Percentiles rank a stretch among this genome's conserved stretches.
phyloP scores from a whole-genome alignment of 768 basidiomycete species.

The Exsudoporus frostii region DNA sequence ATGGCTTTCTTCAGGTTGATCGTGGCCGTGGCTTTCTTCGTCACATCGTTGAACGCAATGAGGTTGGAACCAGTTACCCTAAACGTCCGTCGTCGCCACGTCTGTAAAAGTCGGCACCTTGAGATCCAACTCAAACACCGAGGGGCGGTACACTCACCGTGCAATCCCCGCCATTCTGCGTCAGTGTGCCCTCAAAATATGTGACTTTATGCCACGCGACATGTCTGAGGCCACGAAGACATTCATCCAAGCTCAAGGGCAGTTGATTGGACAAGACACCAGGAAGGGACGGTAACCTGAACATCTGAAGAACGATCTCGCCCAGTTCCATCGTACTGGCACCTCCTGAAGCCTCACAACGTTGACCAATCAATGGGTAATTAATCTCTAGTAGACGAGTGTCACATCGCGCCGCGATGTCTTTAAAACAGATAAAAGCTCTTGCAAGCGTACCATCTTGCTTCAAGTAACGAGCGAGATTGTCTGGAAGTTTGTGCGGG shows the following conservation, averaged over 20 bases:
- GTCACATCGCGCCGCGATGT: constrained; percentile 79
- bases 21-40: constrained; percentile 85
- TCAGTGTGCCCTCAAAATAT: constrained; percentile 89
- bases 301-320: constrained; percentile 86
- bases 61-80: constrained; percentile 83
- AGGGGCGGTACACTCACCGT: constrained; percentile 48
- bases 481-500: constrained; percentile 57
- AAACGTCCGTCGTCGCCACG: constrained; percentile 79
- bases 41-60: constrained; percentile 90
- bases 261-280: constrained; percentile 73
- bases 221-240: constrained; percentile 80
- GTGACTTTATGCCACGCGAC: constrained; percentile 94
- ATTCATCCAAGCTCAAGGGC: constrained; percentile 92
- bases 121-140: not conserved
- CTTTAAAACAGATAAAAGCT: constrained; percentile 86
- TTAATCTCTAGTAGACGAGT: constrained; percentile 80
- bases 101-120: constrained; percentile 39
- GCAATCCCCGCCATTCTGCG: constrained; percentile 93
- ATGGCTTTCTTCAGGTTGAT: constrained; percentile 87
- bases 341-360: constrained; percentile 48
- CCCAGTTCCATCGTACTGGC: constrained; percentile 73
- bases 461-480: constrained; percentile 78
- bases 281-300: constrained; percentile 86
- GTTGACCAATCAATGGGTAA: constrained; percentile 78
- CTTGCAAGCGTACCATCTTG: constrained; percentile 86